phyloP scores from a whole-genome alignment of 495 filamentous ascomycete species.

The Acidiella bohemica region DNA sequence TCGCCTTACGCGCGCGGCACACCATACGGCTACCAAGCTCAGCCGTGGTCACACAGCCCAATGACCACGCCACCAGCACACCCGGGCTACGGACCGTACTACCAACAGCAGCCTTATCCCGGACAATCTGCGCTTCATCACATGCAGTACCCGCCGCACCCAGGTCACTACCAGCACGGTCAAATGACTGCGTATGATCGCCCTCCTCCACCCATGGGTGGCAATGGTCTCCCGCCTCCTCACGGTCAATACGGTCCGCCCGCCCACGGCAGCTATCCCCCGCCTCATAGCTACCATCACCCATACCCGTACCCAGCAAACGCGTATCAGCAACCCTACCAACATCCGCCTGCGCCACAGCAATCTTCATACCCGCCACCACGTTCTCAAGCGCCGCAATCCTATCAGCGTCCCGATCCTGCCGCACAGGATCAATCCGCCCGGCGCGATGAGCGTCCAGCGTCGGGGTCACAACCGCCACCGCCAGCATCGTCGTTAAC shows the following conservation, averaged over 20 bases:
- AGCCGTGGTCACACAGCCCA: slow-evolving; percentile 29
- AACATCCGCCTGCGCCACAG: not conserved
- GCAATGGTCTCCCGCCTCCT: slow-evolving; percentile 22
- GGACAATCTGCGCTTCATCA: slow-evolving; percentile 20
- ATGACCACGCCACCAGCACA: slow-evolving; percentile 23
- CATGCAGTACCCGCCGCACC: slow-evolving; percentile 21
- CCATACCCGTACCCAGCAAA: slow-evolving; percentile 5
- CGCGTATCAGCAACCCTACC: slow-evolving; percentile 6
- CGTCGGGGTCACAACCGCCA: not conserved
- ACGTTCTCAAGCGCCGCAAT: slow-evolving; percentile 3
- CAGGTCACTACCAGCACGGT: slow-evolving; percentile 8
- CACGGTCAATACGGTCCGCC: slow-evolving; percentile 17
- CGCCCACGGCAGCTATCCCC: not conserved
- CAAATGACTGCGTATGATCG: slow-evolving; percentile 22
- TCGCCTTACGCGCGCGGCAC: slow-evolving; percentile 27
- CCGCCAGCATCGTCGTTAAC: not conserved
- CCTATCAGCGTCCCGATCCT: not conserved
- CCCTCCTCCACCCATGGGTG: slow-evolving; percentile 21
- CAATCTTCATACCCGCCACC: slow-evolving; percentile 2
- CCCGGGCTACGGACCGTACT: slow-evolving; percentile 18
- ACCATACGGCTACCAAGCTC: slow-evolving; percentile 31
- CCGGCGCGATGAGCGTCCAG: not conserved
- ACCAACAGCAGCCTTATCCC: slow-evolving; percentile 11
- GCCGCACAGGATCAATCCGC: not conserved
- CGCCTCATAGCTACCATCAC: not conserved